These are phyloP conservation scores for Backusella liffmaniae DNA, from an alignment of 192 early-diverging fungal species.

Conservation along the genomic window DNA sequence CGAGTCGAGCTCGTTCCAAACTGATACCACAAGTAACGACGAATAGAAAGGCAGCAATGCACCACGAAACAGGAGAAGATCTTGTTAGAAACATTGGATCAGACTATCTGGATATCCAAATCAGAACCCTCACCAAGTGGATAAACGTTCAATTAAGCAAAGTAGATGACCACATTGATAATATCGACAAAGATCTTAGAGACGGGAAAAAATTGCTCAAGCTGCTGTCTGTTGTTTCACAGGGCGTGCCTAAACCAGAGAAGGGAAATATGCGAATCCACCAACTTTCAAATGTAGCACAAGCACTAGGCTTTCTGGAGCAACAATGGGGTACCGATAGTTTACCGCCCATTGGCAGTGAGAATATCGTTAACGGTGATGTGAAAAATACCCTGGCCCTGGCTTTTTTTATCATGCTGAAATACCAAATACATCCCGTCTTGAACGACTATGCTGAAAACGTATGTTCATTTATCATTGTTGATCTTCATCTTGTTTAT, in stretches of 20 bases:
- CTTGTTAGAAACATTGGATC: constrained; percentile 41
- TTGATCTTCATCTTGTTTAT: background rate
- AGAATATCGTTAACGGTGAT: constrained; percentile 79
- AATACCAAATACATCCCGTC: constrained; percentile 43
- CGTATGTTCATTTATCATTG: background rate
- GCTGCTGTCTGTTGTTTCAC: constrained; percentile 67
- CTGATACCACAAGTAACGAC: constrained; percentile 14
- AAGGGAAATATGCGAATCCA: constrained; percentile 73
- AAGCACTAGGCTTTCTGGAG: constrained; percentile 65
- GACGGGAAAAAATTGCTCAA: constrained; percentile 71
- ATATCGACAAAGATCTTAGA: constrained; percentile 60
- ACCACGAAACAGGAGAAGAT: constrained; percentile 32
- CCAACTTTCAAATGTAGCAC: constrained; percentile 75
- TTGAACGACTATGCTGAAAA: background rate
- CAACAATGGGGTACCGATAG: constrained; percentile 52
- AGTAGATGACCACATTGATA: constrained; percentile 40
- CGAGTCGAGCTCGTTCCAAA: background rate
- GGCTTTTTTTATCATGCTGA: constrained; percentile 52
- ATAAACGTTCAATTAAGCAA: constrained; percentile 54
- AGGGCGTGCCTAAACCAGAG: constrained; percentile 69
- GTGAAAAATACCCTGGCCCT: constrained; percentile 60
- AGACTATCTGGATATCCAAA: constrained; percentile 49
- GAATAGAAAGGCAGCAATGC: background rate
- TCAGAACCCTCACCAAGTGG: constrained; percentile 57
- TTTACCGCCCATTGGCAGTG: constrained; percentile 72